These are phyloP conservation scores for Colletotrichum salicis DNA, from an alignment of 2,329 filamentous ascomycete genomes.

Conservation along the genomic window DNA sequence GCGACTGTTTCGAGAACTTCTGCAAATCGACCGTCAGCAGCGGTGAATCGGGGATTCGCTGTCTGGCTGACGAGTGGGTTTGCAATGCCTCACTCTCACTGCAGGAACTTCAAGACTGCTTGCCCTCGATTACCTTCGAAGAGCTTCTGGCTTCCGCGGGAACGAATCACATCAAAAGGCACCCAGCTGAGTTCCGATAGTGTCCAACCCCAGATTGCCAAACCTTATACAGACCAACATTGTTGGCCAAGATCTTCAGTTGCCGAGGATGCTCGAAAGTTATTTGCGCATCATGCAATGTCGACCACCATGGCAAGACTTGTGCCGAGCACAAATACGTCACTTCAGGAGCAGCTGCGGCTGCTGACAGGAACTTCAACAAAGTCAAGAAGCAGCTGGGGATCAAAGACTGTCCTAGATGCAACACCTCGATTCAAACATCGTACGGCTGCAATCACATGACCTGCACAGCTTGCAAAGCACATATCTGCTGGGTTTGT, in stretches of 20 bases:
- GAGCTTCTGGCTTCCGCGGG: constrained; percentile 51
- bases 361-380: constrained; percentile 41
- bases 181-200: constrained; percentile 46
- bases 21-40: constrained; percentile 36
- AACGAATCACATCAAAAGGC: constrained; percentile 45
- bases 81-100: constrained; percentile 43
- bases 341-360: constrained; percentile 40
- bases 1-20: constrained; percentile 51
- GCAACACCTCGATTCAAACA: constrained; percentile 54
- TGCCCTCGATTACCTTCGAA: constrained; percentile 48
- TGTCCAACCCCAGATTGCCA: constrained; percentile 57
- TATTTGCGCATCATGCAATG: constrained; percentile 50
- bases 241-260: constrained; percentile 36
- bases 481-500: constrained; percentile 62
- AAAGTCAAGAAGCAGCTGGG: constrained; percentile 47
- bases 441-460: constrained; percentile 59
- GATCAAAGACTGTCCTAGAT: constrained; percentile 54
- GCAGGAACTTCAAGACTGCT: constrained; percentile 41
- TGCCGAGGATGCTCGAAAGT: constrained; percentile 50
- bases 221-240: constrained; percentile 50
- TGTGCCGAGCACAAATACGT: constrained; percentile 48
- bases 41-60: constrained; percentile 36
- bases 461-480: constrained; percentile 50
- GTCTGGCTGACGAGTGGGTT: constrained; percentile 39
- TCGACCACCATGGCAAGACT: constrained; percentile 44